Conservation (phyloP, 805 yeast species). For the Tetrapisispora iriomotensis region DNA sequence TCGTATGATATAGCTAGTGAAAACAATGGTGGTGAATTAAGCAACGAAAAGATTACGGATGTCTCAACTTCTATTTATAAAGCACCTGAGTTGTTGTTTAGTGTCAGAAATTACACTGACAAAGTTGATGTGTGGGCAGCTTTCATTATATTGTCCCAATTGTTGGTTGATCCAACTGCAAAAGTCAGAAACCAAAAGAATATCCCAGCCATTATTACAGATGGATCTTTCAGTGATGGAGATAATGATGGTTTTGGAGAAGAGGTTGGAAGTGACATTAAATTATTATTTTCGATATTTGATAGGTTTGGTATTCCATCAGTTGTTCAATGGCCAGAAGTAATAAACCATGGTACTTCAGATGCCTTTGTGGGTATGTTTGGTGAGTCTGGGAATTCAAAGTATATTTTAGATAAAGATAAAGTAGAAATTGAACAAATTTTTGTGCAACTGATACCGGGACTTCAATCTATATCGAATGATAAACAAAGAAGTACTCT, state of each 20-base stretch:
- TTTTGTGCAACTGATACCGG: conserved; percentile 15
- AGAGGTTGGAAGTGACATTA: conserved; percentile 44
- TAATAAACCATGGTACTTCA: conserved; percentile 20
- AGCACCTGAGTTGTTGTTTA: conserved; percentile 67
- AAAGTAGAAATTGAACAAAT: conserved; percentile 7
- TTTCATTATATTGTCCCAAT: conserved; percentile 47
- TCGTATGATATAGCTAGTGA: conserved; percentile 33
- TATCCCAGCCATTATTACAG: conserved; percentile 22
- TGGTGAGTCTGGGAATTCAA: conserved; percentile 22
- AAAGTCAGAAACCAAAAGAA: conserved; percentile 4
- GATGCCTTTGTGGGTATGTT: conserved; percentile 29
- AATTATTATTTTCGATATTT: conserved; percentile 47
- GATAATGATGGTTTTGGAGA: conserved; percentile 15
- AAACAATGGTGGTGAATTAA: conserved; percentile 16
- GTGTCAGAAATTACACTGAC: conserved; percentile 41
- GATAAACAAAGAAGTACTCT: conserved; percentile 6
- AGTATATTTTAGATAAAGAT: conserved; percentile 12
- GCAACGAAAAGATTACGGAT: conserved; percentile 31
- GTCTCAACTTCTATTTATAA: conserved; percentile 63
- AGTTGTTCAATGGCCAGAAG: conserved; percentile 33
- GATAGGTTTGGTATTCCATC: conserved; percentile 55
- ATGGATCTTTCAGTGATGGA: conserved; percentile 14
- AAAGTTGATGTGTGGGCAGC: conserved; percentile 67
- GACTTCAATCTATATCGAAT: conserved; percentile 11
- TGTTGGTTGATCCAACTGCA: conserved; percentile 33